Conservation (phyloP, 1,139 yeast species). For the Taphrina wiesneri region DNA sequence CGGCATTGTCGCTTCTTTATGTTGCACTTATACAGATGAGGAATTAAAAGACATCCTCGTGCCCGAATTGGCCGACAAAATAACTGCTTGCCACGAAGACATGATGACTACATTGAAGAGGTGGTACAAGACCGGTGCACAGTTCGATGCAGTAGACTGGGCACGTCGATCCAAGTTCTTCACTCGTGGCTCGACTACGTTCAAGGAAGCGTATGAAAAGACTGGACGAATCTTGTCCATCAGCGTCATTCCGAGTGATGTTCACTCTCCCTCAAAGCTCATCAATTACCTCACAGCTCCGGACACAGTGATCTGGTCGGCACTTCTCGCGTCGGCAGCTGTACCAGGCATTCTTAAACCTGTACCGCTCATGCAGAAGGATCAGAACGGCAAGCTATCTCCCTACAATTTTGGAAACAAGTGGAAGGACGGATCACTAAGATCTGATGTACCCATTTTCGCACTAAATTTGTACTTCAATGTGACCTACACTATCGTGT, state of each 20-base stretch:
- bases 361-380: constrained; percentile 74
- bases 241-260: constrained; percentile 79
- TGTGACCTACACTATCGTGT: constrained; percentile 72
- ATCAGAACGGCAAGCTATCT: constrained; percentile 51
- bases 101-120: constrained; percentile 55
- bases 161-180: constrained; percentile 68
- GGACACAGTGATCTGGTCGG: constrained; percentile 78
- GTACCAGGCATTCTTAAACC: constrained; percentile 85
- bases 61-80: constrained; percentile 64
- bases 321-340: constrained; percentile 74
- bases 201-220: constrained; percentile 64
- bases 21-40: constrained; percentile 68
- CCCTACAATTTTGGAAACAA: constrained; percentile 75
- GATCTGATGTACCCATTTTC: constrained; percentile 71
- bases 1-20: constrained; percentile 73
- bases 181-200: constrained; percentile 71
- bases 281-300: constrained; percentile 79
- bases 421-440: constrained; percentile 72
- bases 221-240: constrained; percentile 73
- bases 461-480: constrained; percentile 67
- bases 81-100: constrained; percentile 68
- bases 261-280: constrained; percentile 76
- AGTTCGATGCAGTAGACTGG: constrained; percentile 75
- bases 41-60: constrained; percentile 60
- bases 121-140: constrained; percentile 74